Percentiles rank a stretch among this genome's conserved stretches.
Evolutionary conservation across 208 protist genomes (phyloP).

Genomic region (Leishmania mexicana): DNA sequence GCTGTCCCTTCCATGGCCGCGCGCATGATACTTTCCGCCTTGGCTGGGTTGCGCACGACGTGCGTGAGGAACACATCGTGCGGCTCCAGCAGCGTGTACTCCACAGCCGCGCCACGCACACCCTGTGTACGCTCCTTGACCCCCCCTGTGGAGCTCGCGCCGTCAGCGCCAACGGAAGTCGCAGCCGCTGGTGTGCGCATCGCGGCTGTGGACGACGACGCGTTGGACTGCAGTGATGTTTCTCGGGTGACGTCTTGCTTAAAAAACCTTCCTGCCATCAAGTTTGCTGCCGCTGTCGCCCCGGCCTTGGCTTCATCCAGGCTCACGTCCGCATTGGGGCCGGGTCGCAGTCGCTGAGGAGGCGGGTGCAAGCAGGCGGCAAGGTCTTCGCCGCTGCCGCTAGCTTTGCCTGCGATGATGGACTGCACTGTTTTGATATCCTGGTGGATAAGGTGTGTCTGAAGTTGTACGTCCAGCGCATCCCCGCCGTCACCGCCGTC

Average conservation of each 20-base stretch:
- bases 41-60: constrained; percentile 26
- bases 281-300: background rate
- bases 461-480: constrained; percentile 1
- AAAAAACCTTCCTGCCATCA: background rate
- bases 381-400: background rate
- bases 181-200: background rate
- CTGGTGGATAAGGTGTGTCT: constrained; percentile 10
- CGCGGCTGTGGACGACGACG: background rate
- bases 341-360: background rate
- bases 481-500: background rate
- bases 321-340: background rate
- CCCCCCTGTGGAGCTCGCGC: background rate
- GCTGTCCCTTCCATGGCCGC: constrained; percentile 45
- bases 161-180: background rate
- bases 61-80: constrained; percentile 44
- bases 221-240: background rate
- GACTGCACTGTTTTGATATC: constrained; percentile 12
- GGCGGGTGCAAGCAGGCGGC: background rate
- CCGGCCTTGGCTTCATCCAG: background rate
- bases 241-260: background rate
- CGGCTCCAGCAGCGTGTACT: constrained; percentile 33
- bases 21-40: constrained; percentile 35
- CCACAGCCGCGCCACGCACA: background rate
- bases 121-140: background rate
- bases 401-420: background rate